phyloP scores from a whole-genome alignment of 108 stramenopile species.

The Skeletonema potamos region DNA sequence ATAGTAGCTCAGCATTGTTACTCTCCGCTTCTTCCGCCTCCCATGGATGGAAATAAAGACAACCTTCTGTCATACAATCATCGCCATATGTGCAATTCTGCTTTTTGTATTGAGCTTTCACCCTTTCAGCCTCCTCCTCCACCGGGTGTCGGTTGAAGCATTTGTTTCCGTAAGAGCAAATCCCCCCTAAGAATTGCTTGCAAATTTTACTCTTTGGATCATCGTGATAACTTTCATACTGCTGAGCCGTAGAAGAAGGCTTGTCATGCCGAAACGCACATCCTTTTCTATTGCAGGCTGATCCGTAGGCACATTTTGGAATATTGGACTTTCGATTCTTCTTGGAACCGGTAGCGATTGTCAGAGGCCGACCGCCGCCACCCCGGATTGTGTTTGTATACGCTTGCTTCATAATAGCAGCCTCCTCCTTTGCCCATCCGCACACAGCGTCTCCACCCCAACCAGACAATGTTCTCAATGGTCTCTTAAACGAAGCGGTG shows the following conservation, averaged over 20 bases:
- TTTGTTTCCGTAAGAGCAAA: constrained; percentile 63
- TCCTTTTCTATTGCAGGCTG: constrained; percentile 68
- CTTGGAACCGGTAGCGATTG: constrained; percentile 43
- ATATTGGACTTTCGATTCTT: constrained; percentile 33
- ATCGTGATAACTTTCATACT: constrained; percentile 45
- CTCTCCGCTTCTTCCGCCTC: constrained; percentile 43
- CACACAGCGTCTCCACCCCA: neutral
- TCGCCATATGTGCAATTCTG: constrained; percentile 74
- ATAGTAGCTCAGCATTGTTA: neutral
- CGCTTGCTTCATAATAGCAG: constrained; percentile 42
- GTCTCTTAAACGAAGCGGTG: neutral
- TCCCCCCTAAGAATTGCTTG: constrained; percentile 73
- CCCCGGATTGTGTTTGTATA: constrained; percentile 52
- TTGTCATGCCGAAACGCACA: constrained; percentile 71
- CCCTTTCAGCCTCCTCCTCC: constrained; percentile 54
- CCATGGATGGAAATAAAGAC: constrained; percentile 77
- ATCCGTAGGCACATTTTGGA: constrained; percentile 63
- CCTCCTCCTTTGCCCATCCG: neutral
- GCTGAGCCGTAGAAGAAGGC: constrained; percentile 2
- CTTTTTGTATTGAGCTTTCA: constrained; percentile 67
- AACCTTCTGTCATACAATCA: constrained; percentile 74
- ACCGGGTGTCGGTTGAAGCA: constrained; percentile 85
- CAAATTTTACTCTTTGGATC: constrained; percentile 64
- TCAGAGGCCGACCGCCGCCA: constrained; percentile 42
- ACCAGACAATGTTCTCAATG: neutral